These are phyloP conservation scores for Phytophthora podocarpi DNA, from an alignment of 352 stramenopile genomes.

Conservation along the genomic window DNA sequence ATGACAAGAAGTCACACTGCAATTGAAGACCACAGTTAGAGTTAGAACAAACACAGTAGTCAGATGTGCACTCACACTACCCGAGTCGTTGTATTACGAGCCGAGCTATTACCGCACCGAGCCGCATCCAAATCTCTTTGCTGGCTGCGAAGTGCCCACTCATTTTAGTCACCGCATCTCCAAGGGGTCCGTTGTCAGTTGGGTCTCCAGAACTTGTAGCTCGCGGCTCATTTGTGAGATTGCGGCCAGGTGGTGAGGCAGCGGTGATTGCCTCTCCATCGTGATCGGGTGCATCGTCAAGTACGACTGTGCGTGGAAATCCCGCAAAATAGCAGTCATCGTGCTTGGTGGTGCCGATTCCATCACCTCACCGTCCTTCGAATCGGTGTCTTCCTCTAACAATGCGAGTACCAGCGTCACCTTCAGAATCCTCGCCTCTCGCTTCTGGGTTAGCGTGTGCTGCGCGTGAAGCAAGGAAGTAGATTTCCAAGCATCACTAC, in stretches of 20 bases:
- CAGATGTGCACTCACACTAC: conserved; percentile 15
- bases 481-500: conserved; percentile 39
- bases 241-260: conserved; percentile 61
- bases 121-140: conserved; percentile 7
- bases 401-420: conserved; percentile 41
- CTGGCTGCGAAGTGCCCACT: conserved; percentile 3
- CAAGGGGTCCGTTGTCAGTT: conserved; percentile 42
- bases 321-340: conserved; percentile 48
- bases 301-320: conserved; percentile 74
- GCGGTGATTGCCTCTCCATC: conserved; percentile 60
- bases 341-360: conserved; percentile 27
- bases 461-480: conserved; percentile 34
- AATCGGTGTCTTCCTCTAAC: conserved; percentile 30
- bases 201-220: conserved; percentile 36
- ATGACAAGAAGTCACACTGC: neutral
- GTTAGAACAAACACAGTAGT: neutral
- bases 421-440: conserved; percentile 41
- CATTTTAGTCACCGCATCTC: conserved; percentile 36
- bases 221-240: conserved; percentile 44
- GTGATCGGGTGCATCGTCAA: conserved; percentile 77
- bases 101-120: conserved; percentile 15
- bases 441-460: conserved; percentile 23
- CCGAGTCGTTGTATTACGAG: conserved; percentile 30
- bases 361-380: conserved; percentile 24
- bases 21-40: conserved; percentile 4